Base-by-base conservation (phyloP, 2,329 filamentous ascomycete genomes). In the Ceratocystiopsis minuta region DNA sequence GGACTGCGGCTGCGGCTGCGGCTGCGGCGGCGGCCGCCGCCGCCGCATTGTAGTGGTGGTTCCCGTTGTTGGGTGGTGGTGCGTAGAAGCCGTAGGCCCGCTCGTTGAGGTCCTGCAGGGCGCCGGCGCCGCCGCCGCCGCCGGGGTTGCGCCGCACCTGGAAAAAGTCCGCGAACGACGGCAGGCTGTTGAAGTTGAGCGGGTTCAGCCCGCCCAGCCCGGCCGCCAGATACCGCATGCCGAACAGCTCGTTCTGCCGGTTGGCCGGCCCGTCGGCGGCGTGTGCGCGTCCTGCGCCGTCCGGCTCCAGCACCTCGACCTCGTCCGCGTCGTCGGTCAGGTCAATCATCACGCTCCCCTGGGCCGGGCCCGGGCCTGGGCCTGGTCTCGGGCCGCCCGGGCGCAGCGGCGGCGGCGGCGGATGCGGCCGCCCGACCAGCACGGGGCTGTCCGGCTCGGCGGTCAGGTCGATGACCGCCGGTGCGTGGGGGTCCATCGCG, bases 391-490 rank as follows among this genome's bases (percentile, higher is more conserved):
- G 11, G 36, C 12, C 13, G 36, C 16, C 36, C 16, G 10, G 35
- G 4, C 3, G 36, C 36, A 20, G 35, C 36, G 14, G n/a, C 18
- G 28, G 34, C 38, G 43, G 45, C 20, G 4, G 24, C 7, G 24
- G 24, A 28, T 28, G 7, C 2, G 4, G 4, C 24, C 24, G 24
- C 6, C 24, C 7, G 24, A 28, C 24, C 24, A 37, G 46, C 14
- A 50, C 51, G 0, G 65, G 64, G 16, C 64, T 68, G 50, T 70
- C 66, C 0, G 66, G 64, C 47, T 69, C 67, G 11, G 57, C 59
- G 0, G 67, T 70, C 38, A 72, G 53, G 44, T 71, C 67, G 36
- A 71, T 70, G 14, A 70, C 54, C 16, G 57, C 48, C 17, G 42
- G 51, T 44, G 39, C 18, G 33, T 17, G n/a, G 20, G 16, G 36